A percentile compares a stretch with the other conserved stretches of the same genome.
phyloP scores from a whole-genome alignment of 257 asterid species.

The Nicotiana obtusifolia region DNA sequence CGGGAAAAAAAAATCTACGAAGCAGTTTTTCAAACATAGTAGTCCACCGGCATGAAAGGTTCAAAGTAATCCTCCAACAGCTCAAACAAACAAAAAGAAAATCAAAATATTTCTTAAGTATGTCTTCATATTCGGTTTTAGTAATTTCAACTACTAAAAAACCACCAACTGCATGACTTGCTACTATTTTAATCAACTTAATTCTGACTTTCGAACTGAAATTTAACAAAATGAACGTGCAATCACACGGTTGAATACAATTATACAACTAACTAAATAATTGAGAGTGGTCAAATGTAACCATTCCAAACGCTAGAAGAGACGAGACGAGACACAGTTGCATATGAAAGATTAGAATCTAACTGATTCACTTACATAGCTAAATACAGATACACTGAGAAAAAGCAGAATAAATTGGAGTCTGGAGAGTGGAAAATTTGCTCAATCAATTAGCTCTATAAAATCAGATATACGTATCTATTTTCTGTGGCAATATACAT shows the following conservation, averaged over 20 bases:
- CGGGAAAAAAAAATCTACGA: neutral
- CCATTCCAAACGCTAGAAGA: neutral
- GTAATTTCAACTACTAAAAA: neutral
- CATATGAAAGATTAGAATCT: neutral
- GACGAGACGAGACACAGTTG: neutral
- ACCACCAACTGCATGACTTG: neutral
- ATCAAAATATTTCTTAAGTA: neutral
- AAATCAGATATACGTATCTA: neutral
- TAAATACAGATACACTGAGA: neutral
- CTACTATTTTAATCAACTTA: neutral
- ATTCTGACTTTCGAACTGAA: neutral
- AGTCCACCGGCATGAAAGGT: neutral
- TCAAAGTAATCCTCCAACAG: neutral
- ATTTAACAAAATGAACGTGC: constrained; percentile 7
- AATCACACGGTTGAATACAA: neutral
- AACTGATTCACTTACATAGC: neutral
- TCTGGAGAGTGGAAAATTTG: neutral
- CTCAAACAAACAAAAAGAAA: neutral
- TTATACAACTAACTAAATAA: neutral
- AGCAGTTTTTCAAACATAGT: neutral
- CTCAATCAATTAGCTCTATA: neutral
- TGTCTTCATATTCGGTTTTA: neutral
- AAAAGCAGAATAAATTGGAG: neutral
- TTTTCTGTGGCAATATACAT: neutral
- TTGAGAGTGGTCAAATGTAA: neutral